Evolutionary conservation across 805 yeast species (phyloP).

Genomic region (Hanseniaspora mollemarum): DNA sequence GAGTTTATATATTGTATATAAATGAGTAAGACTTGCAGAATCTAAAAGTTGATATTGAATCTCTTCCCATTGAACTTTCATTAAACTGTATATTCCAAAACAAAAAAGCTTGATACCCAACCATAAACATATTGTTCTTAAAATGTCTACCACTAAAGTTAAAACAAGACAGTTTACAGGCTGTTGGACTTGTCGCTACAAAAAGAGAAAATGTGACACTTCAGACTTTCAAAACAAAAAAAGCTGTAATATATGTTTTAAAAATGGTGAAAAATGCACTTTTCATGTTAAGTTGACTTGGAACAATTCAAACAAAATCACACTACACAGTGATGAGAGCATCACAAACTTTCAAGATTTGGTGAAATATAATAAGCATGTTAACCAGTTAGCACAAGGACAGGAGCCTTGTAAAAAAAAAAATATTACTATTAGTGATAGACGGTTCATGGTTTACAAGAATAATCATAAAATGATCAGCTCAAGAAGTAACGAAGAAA

Average conservation of each 20-base stretch:
- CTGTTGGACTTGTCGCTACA: conserved; percentile 30
- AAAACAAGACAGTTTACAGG: conserved; percentile 28
- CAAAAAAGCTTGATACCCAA: no score
- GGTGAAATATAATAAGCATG: conserved; percentile 10
- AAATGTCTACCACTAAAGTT: neutral
- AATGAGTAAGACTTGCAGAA: no score
- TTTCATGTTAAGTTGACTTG: conserved; percentile 27
- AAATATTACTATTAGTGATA: conserved; percentile 25
- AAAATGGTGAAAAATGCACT: conserved; percentile 24
- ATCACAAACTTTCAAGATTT: neutral
- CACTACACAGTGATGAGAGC: neutral
- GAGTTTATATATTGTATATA: no score
- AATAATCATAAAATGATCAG: conserved; percentile 21
- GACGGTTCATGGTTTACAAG: conserved; percentile 27
- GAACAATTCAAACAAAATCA: conserved; percentile 24
- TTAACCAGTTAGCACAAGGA: neutral
- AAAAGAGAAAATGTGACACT: conserved; percentile 27
- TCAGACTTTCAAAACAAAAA: conserved; percentile 21
- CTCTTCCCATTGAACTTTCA: no score
- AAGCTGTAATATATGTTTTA: conserved; percentile 24
- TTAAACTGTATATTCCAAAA: no score
- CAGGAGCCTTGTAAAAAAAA: neutral
- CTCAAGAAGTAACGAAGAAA: conserved; percentile 7
- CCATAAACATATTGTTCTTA: neutral
- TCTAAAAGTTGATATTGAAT: no score